These are phyloP conservation scores for Claviceps sp. DNA, from an alignment of 2,329 filamentous ascomycete genomes.

Conservation along the genomic window DNA sequence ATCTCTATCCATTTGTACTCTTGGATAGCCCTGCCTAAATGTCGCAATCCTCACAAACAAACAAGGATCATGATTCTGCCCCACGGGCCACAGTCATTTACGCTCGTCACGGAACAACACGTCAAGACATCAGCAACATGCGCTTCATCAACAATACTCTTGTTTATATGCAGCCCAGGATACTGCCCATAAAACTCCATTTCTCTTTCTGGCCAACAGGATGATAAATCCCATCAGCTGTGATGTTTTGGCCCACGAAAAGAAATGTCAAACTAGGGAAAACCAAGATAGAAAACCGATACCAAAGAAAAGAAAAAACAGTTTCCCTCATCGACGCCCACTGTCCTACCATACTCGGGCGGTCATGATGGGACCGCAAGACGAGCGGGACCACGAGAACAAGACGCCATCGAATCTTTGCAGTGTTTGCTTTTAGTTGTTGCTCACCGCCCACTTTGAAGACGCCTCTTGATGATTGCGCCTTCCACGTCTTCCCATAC, in stretches of 20 bases:
- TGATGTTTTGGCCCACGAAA: neutral
- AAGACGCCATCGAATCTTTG: neutral
- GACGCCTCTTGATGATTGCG: neutral
- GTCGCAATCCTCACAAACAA: too few species aligned
- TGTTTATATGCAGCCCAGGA: neutral
- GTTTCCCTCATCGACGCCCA: neutral
- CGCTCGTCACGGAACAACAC: too few species aligned
- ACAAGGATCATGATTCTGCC: too few species aligned
- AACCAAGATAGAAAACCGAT: too few species aligned
- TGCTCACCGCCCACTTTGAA: neutral
- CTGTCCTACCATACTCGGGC: neutral
- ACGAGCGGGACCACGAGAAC: neutral
- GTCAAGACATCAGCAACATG: neutral
- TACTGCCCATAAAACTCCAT: slow-evolving; percentile 1
- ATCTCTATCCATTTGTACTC: too few species aligned
- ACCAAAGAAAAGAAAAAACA: neutral
- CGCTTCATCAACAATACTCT: neutral
- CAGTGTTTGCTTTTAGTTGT: neutral
- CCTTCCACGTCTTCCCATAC: neutral
- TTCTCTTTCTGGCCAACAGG: neutral
- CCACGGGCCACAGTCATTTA: too few species aligned
- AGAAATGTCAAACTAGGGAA: neutral
- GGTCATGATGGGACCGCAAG: neutral
- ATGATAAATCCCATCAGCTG: neutral
- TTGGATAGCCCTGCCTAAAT: too few species aligned